Conservation (phyloP, 371 early-diverging fungal genomes). For the Chytridium lagenaria region DNA sequence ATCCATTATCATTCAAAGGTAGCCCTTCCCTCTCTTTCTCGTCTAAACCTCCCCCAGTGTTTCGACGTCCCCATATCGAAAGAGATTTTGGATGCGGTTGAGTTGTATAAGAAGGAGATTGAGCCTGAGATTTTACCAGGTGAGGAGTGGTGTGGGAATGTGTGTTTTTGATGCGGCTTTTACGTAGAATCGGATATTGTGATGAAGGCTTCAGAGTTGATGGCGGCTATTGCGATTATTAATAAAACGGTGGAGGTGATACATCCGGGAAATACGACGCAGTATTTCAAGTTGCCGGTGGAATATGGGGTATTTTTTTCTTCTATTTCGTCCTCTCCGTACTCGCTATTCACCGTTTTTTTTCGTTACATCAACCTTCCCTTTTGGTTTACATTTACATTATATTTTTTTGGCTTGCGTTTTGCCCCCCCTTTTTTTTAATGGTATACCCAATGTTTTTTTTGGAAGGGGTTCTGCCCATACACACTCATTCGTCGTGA, state of each 20-base stretch:
- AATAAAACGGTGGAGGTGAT: slow-evolving; percentile 54
- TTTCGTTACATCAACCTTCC: too few species aligned
- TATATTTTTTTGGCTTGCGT: too few species aligned
- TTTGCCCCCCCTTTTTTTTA: too few species aligned
- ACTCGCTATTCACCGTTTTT: too few species aligned
- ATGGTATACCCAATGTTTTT: too few species aligned
- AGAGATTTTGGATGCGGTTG: slow-evolving; percentile 13
- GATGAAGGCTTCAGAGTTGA: slow-evolving; percentile 44
- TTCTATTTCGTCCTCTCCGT: too few species aligned
- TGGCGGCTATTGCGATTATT: slow-evolving; percentile 46
- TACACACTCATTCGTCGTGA: slow-evolving; percentile 46
- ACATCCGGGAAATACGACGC: slow-evolving; percentile 63
- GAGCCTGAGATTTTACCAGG: slow-evolving; percentile 54
- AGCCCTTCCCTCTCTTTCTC: neutral
- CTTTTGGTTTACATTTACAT: too few species aligned
- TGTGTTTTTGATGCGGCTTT: too few species aligned
- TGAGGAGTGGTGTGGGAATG: too few species aligned
- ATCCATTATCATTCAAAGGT: slow-evolving; percentile 44
- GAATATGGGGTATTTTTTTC: slow-evolving; percentile 59
- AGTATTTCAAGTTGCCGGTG: slow-evolving; percentile 57
- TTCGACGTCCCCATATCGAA: slow-evolving; percentile 37
- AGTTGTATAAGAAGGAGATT: slow-evolving; percentile 44
- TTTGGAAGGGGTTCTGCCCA: slow-evolving; percentile 64
- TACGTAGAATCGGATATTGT: slow-evolving; percentile 50
- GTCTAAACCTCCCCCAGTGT: slow-evolving; percentile 16